Base-by-base conservation (phyloP, 257 asterid genomes). In the Ilex aquifolium region DNA sequence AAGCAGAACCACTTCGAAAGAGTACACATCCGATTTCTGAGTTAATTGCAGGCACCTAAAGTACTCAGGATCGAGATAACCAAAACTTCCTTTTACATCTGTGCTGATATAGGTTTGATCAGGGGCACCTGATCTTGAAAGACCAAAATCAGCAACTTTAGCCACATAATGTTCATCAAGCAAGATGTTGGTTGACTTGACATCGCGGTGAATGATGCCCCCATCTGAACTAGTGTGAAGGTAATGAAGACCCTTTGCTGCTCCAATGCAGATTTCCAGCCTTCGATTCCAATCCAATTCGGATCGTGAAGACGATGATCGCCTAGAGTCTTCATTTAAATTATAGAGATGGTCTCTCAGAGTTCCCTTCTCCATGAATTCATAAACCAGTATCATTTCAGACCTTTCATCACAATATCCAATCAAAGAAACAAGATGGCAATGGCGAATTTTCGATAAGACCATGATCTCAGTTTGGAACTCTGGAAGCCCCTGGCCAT, bases 101-200 rank as follows among this genome's bases (percentile, higher is more conserved):
- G 27, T 21, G 27, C 27, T 21, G 1, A 21, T 21, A 48, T 0
- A 46, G 2, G 9, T 71, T 58, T 76, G 70, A 16, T 76, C 87
- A 2, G n/a, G 65, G 2, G 31, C 71, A 31, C 77, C 82, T 0
- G 71, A 72, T 30, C 80, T 65, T 3, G 93, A 85, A 12, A 85
- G 78, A 31, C 92, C 89, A 39, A 85, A 85, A 66, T 83, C 94
- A 13, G 84, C 82, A 49, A 85, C 86, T 39, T 85, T 83, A 11
- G 90, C 95, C 32, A 77, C 82, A 13, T 44, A 13, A 44, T 44
- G 50, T 44, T 21, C 27, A 0, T 21, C 27, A 21, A 21, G 27
- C 27, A 21, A 21, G 27, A 21, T 21, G 27, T 21, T 44, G 11
- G 50, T 86, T 0, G 95, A 83, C 69, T 86, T 86, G 29, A 86